A percentile compares a stretch with the other conserved stretches of the same genome.
phyloP scores from a whole-genome alignment of 345 rosid species.

The Pseudoturritis turrita region DNA sequence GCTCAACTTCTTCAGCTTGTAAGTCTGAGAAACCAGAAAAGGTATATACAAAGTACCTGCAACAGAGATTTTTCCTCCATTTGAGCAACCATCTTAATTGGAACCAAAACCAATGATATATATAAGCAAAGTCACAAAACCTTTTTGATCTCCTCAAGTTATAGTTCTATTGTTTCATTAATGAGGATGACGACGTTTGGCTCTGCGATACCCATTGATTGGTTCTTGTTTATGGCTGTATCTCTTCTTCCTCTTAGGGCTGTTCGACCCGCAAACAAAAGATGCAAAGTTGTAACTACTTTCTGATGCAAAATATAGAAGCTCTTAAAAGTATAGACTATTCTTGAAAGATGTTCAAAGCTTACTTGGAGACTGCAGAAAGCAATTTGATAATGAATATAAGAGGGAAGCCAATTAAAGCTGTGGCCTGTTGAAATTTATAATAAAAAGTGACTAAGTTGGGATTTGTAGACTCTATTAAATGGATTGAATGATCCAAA shows the following conservation, averaged over 20 bases:
- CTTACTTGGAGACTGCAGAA: slow-evolving; percentile 41
- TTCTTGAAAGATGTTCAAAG: slow-evolving; percentile 1
- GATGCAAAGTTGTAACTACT: neutral
- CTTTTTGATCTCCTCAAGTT: slow-evolving; percentile 14
- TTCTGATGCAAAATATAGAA: neutral
- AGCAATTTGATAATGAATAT: slow-evolving; percentile 36
- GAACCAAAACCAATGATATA: neutral
- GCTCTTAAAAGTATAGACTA: neutral
- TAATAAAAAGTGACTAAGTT: neutral
- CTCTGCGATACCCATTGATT: slow-evolving; percentile 15
- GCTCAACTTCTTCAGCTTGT: neutral
- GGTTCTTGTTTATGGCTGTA: slow-evolving; percentile 18
- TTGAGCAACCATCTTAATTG: neutral
- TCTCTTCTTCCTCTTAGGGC: slow-evolving; percentile 24
- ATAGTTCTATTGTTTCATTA: neutral
- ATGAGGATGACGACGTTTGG: slow-evolving; percentile 28
- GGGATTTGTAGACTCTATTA: neutral
- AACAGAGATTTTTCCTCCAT: neutral
- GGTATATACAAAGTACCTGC: slow-evolving; percentile 20
- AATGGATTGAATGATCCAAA: too few relatives aligned
- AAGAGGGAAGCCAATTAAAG: slow-evolving; percentile 35
- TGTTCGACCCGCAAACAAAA: neutral
- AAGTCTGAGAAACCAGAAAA: slow-evolving; percentile 17
- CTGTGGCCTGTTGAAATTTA: slow-evolving; percentile 30
- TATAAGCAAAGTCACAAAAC: neutral